Evolutionary conservation across 257 asterid genomes (phyloP), one percentile per base, ranked within the genome.

Genomic region (Solanum clarkiae): DNA sequence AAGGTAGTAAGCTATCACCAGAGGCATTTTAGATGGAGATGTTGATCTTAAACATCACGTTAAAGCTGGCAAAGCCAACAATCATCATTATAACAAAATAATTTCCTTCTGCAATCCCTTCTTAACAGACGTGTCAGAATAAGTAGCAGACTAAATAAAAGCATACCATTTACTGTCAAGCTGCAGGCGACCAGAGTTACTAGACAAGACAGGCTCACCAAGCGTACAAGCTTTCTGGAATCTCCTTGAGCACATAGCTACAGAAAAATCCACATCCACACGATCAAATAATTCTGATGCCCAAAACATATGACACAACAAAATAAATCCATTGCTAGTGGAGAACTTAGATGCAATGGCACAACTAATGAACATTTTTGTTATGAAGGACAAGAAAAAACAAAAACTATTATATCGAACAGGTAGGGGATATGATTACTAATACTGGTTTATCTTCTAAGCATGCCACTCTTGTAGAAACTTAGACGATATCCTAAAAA

Each of bases 181-280:
- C 88, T 94, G 97, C 84, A 90, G 93, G 87, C 80, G 86, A 68
- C 94, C 98, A 51, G 93, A 86, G 89, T 89, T 90, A 87, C 89
- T 91, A 81, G 98, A 90, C 72, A 95, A 87, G 51, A 94, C 95
- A 36, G 92, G 93, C 90, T 93, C 99, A 44, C 95, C 97, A 86
- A 89, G 79, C 81, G 87, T 77, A 89, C 93, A 86, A 88, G 95
- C 98, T 45, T 85, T 81, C 88, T 91, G 95, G 92, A 88, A 96
- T 91, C 98, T 92, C 84, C 98, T 89, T 81, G 92, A 90, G 92
- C 99, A 96, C 99, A 96, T 96, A 88, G 92, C 99, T 96, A 90
- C 90, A 89, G 80, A 86, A 83, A 77, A 60, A 90, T 36, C 83
- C 85, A 87, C 49, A 63, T 36, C 84, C 85, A 87, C 49, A 63